Percentiles rank a stretch among this genome's conserved stretches.
phyloP scores from a whole-genome alignment of 495 filamentous ascomycete genomes.

The Trichoderma gamsii region DNA sequence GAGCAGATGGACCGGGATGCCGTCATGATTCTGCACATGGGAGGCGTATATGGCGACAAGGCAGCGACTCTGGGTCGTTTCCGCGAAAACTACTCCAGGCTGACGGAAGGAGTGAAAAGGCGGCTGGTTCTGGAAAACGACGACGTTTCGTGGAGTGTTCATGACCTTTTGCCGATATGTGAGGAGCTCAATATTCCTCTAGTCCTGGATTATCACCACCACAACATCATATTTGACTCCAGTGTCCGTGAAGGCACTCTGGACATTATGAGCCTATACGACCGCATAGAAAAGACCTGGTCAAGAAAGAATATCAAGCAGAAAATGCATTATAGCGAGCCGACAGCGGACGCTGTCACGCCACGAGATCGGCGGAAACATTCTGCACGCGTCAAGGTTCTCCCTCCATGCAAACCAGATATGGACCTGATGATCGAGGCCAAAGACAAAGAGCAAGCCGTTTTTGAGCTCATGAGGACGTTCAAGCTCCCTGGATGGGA shows the following conservation, averaged over 20 bases:
- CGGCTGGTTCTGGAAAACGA: constrained; percentile 91
- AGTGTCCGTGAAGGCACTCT: constrained; percentile 75
- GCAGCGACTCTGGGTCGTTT: constrained; percentile 75
- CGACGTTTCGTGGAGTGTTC: constrained; percentile 82
- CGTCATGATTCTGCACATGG: constrained; percentile 93
- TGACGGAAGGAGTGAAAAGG: constrained; percentile 63
- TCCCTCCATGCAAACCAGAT: constrained; percentile 73
- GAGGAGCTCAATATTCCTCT: constrained; percentile 90
- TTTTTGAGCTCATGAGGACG: constrained; percentile 86
- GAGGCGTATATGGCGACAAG: constrained; percentile 87
- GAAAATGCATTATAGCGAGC: constrained; percentile 96
- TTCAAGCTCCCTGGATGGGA: constrained; percentile 77
- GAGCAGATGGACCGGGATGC: constrained; percentile 80
- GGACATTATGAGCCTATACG: constrained; percentile 65
- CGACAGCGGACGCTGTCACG: constrained; percentile 67
- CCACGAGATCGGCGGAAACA: constrained; percentile 74
- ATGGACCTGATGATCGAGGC: constrained; percentile 99
- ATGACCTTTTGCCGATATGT: constrained; percentile 85
- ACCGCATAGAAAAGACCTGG: constrained; percentile 78
- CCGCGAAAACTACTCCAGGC: constrained; percentile 62
- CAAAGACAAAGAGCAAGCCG: constrained; percentile 96
- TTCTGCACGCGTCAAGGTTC: constrained; percentile 62
- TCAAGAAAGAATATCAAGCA: constrained; percentile 77
- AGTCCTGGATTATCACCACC: constrained; percentile 90
- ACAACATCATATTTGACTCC: constrained; percentile 84